Base-by-base conservation (phyloP, 306 rosid species). In the Gynostemma pentaphyllum region DNA sequence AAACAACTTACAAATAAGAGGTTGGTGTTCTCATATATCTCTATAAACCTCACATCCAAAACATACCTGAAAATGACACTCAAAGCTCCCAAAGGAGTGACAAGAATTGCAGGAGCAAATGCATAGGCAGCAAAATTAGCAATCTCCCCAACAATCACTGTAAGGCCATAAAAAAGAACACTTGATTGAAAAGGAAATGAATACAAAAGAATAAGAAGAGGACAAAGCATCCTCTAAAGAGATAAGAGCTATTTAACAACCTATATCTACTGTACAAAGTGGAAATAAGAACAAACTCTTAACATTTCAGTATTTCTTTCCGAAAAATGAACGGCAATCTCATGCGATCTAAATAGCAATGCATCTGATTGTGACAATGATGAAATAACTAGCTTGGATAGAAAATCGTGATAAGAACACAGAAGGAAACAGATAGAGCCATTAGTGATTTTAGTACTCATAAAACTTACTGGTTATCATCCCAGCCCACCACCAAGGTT, bases 111-210 rank as follows among this genome's bases (percentile, higher is more conserved):
- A 21, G 97, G 97, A 56, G 97, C 94, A 77, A 75, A 90, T 50
- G 94, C 88, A 68, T 90, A 90, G 27, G 97, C 97, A 3, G 90
- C 97, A 52, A 90, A 90, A 70, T 90, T 90, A 18, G 96, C 96
- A 69, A 82, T 72, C 79, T 90, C 97, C 67, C 97, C 97, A 68
- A 66, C 60, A 51, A 87, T 67, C 97, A 90, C 95, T 87, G 26
- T 62, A 69, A 63, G 3, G 19, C 7, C 23, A 63, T 2, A 16
- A 9, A 44, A 42, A 6, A n/a, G 13, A 63, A 15, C 16, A 40
- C 68, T 24, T 40, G 9, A 45, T 15, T 26, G 8, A 63, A 44
- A n/a, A 24, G 53, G n/a, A 41, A 37, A 29, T 44, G 27, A 21
- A 19, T 40, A 41, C 7, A 34, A 51, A n/a, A 21, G 44, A 56